Evolutionary conservation across 129 eudicot genomes (phyloP).

Genomic region (Flaveria trinervia): DNA sequence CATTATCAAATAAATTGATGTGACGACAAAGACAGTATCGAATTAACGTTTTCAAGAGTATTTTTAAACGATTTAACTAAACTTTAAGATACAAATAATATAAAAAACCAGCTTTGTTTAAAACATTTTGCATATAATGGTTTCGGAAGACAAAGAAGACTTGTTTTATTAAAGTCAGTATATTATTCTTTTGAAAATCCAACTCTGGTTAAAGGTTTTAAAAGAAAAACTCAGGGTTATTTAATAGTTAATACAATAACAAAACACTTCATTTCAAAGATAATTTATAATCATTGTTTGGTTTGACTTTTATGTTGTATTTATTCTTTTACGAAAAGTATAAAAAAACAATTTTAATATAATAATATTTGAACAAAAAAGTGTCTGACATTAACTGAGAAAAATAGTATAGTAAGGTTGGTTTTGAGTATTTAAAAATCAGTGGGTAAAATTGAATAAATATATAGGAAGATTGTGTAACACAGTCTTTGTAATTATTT

Average conservation of each 20-base stretch:
- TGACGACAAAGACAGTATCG: too few relatives aligned
- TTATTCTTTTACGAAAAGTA: neutral
- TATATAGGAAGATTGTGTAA: slow-evolving; percentile 31
- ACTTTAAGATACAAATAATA: neutral
- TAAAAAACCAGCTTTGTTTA: neutral
- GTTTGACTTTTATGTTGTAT: slow-evolving; percentile 7
- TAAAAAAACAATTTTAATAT: neutral
- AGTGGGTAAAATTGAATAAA: neutral
- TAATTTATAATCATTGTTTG: neutral
- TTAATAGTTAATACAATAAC: neutral
- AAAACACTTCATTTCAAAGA: neutral
- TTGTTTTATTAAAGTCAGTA: neutral
- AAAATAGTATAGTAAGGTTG: neutral
- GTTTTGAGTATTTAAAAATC: neutral
- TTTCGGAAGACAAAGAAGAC: neutral
- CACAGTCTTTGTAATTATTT: slow-evolving; percentile 26
- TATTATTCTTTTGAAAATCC: neutral
- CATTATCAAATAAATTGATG: too few relatives aligned
- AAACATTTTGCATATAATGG: neutral
- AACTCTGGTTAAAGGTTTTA: neutral
- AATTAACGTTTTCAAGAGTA: too few relatives aligned
- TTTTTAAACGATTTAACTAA: too few relatives aligned
- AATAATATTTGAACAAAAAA: neutral
- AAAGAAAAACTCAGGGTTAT: neutral
- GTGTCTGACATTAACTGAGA: neutral